Evolutionary conservation across 2,329 filamentous ascomycete genomes (phyloP).

Genomic region (Colletotrichum godetiae): DNA sequence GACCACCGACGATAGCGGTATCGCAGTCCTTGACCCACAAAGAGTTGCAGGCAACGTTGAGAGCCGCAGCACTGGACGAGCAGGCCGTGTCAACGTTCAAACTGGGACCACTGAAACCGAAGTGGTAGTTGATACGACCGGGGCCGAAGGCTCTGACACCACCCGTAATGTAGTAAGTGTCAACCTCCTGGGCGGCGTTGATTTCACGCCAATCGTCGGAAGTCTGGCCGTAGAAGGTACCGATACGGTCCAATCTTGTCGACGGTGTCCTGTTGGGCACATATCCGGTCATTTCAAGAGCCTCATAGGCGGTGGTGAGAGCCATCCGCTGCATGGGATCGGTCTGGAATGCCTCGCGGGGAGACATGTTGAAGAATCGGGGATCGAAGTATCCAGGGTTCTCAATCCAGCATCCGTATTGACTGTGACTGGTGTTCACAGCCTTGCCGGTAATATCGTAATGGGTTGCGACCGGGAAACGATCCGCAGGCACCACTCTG

Average conservation of each 20-base stretch:
- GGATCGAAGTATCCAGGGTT: slow-evolving; percentile 76
- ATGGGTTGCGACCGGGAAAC: slow-evolving; percentile 71
- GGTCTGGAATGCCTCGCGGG: slow-evolving; percentile 73
- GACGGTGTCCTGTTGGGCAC: slow-evolving; percentile 75
- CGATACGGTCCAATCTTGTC: slow-evolving; percentile 68
- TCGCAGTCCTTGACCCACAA: slow-evolving; percentile 83
- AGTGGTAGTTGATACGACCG: slow-evolving; percentile 80
- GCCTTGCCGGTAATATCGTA: slow-evolving; percentile 70
- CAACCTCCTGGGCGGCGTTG: slow-evolving; percentile 76
- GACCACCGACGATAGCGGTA: slow-evolving; percentile 82
- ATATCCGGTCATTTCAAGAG: slow-evolving; percentile 80
- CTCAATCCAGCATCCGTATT: slow-evolving; percentile 63
- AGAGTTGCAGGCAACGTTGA: slow-evolving; percentile 77
- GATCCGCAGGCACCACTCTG: slow-evolving; percentile 65
- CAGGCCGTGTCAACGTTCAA: slow-evolving; percentile 82
- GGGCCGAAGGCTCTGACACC: slow-evolving; percentile 61
- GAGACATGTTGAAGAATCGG: slow-evolving; percentile 79
- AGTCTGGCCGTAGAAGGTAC: slow-evolving; percentile 81
- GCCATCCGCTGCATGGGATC: slow-evolving; percentile 82
- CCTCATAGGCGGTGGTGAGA: slow-evolving; percentile 81
- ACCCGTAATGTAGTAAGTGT: slow-evolving; percentile 66
- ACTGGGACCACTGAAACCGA: slow-evolving; percentile 80
- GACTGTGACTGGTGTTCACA: slow-evolving; percentile 66
- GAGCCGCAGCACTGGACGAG: slow-evolving; percentile 78
- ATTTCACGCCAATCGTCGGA: slow-evolving; percentile 85